Evolutionary conservation across 2,329 filamentous ascomycete genomes (phyloP), one percentile per base, ranked within the genome.

Genomic region (Phoma herbarum): DNA sequence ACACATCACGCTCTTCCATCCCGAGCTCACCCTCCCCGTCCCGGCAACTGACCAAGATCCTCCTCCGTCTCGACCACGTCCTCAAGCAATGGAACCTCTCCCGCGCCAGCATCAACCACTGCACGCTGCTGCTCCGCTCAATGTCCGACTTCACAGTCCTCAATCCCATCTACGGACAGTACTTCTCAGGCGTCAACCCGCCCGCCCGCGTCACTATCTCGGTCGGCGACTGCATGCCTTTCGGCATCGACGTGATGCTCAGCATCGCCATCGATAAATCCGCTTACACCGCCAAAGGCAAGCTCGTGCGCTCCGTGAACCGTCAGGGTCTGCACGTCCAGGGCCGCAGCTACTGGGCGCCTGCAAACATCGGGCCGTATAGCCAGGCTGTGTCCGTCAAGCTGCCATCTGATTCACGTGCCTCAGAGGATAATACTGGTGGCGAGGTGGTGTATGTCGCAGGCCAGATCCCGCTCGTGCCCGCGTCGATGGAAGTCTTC

Each of bases 291-390:
- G 29, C 39, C 18, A 76, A 83, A 14, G 56, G 56, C 39, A 52
- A 59, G 20, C 12, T 23, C 9, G 11, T 46, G 1, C 55, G 45
- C 31, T n/a, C 49, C 9, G 48, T 57, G 0, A 25, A 47, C 1
- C 76, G 81, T 29, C 75, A 79, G 57, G 90, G 78, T 0, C 84
- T 98, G 1, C 95, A 99, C 75, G 93, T 99, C 6, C 95, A 98
- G 78, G 93, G 91, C 3, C 84, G 91, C 37, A 96, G 92, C 11
- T 98, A 98, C 82, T 99, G 95, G 95, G 95, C 95, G 0, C 95
- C 95, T 0, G 94, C 95, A 20, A 98, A 98, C 72, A 98, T 99
- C 52, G 95, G 95, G 0, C 95, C 95, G 0, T 98, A 98, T 77
- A 97, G 93, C 55, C 95, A 99, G 79, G 92, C 93, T 4, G 87